Conservation (phyloP, 2,329 filamentous ascomycete species). For the Cytospora paraplurivora region DNA sequence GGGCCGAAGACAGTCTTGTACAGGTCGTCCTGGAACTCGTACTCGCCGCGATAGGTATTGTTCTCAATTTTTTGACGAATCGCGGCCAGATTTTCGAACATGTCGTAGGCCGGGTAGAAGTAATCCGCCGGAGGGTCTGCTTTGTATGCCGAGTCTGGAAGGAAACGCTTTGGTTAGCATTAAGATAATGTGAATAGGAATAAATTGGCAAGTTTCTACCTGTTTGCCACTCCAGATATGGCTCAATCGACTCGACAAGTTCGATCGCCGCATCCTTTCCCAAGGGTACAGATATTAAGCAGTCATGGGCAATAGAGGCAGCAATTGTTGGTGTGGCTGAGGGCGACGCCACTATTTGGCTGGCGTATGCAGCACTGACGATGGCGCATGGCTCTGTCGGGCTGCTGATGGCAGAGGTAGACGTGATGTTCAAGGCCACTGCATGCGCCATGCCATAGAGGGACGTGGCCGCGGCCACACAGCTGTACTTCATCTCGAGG, state of each 20-base stretch:
- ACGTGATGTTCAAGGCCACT: conserved; percentile 10
- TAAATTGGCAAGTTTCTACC: conserved; percentile 38
- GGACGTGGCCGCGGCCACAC: conserved; percentile 12
- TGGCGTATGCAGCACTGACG: conserved; percentile 20
- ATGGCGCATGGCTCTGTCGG: conserved; percentile 24
- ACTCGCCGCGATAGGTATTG: conserved; percentile 43
- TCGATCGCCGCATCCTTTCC: conserved; percentile 42
- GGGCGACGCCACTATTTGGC: conserved; percentile 16
- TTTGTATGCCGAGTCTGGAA: conserved; percentile 43
- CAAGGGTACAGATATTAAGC: conserved; percentile 46
- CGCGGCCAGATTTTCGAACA: conserved; percentile 40
- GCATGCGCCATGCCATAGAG: conserved; percentile 14
- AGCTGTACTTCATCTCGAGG: conserved; percentile 13
- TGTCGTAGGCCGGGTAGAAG: conserved; percentile 43
- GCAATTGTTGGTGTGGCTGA: conserved; percentile 39
- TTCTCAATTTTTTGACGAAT: conserved; percentile 38
- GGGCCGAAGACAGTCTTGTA: conserved; percentile 43
- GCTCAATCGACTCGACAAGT: conserved; percentile 43
- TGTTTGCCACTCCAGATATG: conserved; percentile 46
- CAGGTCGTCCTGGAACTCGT: conserved; percentile 45
- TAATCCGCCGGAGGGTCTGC: conserved; percentile 43
- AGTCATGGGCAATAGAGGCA: conserved; percentile 43
- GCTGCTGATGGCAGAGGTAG: conserved; percentile 11
- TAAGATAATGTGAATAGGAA: conserved; percentile 34
- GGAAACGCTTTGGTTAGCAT: conserved; percentile 37